Evolutionary conservation across 2,329 filamentous ascomycete species (phyloP).

Genomic region (Reticulascus tulasneorum): DNA sequence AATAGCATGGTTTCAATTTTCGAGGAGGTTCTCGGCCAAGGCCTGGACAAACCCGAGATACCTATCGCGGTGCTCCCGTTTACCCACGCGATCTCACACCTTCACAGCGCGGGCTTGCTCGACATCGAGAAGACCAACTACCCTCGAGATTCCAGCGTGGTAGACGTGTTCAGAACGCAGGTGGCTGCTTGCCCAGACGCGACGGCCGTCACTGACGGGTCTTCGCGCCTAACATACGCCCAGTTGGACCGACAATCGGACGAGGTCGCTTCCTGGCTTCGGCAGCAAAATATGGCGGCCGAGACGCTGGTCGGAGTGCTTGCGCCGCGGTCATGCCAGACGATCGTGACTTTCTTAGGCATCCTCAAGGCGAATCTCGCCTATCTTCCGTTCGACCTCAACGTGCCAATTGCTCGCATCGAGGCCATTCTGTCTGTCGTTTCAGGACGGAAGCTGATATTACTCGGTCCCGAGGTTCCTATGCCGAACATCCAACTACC

Average conservation of each 20-base stretch:
- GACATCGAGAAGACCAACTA: slow-evolving; percentile 11
- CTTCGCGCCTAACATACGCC: slow-evolving; percentile 13
- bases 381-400: slow-evolving; percentile 19
- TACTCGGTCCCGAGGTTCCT: slow-evolving; percentile 6
- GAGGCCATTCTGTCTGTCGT: slow-evolving; percentile 14
- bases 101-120: slow-evolving; percentile 13
- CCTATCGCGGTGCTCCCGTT: too few relatives aligned
- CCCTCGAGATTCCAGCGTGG: slow-evolving; percentile 14
- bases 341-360: slow-evolving; percentile 17
- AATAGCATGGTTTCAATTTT: too few relatives aligned
- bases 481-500: slow-evolving; percentile 1
- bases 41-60: slow-evolving; percentile 5
- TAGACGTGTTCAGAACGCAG: slow-evolving; percentile 19
- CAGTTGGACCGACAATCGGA: slow-evolving; percentile 16
- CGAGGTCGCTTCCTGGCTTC: slow-evolving; percentile 8
- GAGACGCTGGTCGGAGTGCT: slow-evolving; percentile 16
- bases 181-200: slow-evolving; percentile 7
- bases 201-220: slow-evolving; percentile 15
- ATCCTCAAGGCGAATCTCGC: slow-evolving; percentile 21
- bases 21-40: too few relatives aligned
- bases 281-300: too few relatives aligned
- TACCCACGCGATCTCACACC: too few relatives aligned
- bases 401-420: slow-evolving; percentile 12
- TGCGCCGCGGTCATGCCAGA: slow-evolving; percentile 17
- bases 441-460: slow-evolving; percentile 4